phyloP scores from a whole-genome alignment of 805 yeast genomes.

The Candida vaughaniae region DNA sequence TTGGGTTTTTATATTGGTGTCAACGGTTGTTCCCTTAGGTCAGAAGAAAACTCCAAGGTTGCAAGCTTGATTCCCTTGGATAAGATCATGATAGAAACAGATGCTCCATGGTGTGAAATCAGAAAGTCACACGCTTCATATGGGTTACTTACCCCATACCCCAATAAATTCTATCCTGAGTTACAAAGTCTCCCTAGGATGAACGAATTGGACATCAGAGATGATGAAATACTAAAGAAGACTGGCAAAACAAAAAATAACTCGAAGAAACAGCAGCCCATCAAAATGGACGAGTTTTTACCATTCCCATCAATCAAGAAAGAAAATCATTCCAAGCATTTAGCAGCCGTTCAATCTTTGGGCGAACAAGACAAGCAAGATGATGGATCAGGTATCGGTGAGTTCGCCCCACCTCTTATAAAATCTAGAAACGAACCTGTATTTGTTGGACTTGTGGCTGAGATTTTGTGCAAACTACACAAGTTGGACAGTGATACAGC shows the following conservation, averaged over 20 bases:
- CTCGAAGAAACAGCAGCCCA: conserved; percentile 18
- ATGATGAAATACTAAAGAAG: neutral
- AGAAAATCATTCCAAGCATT: conserved; percentile 50
- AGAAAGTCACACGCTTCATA: conserved; percentile 78
- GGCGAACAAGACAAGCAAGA: conserved; percentile 6
- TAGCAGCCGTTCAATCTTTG: conserved; percentile 12
- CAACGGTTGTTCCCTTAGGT: conserved; percentile 90
- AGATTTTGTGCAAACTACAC: conserved; percentile 33
- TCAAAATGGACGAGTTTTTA: conserved; percentile 47
- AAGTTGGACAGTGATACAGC: conserved; percentile 27
- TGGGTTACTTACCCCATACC: conserved; percentile 52
- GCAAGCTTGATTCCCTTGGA: conserved; percentile 68
- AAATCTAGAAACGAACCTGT: conserved; percentile 94
- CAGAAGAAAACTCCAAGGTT: conserved; percentile 68
- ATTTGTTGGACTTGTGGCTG: conserved; percentile 75
- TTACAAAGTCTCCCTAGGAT: conserved; percentile 7
- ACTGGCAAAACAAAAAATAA: conserved; percentile 6
- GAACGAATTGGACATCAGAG: conserved; percentile 2
- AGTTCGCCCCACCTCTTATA: conserved; percentile 49
- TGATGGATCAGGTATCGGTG: conserved; percentile 17
- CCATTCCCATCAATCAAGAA: conserved; percentile 68
- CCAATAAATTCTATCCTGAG: conserved; percentile 55
- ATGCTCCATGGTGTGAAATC: conserved; percentile 98
- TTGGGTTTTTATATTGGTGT: conserved; percentile 73
- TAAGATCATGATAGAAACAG: conserved; percentile 81